Percentiles rank a stretch among this genome's conserved stretches.
Evolutionary conservation across 1,139 yeast species (phyloP).

Genomic region (Candida sojae): DNA sequence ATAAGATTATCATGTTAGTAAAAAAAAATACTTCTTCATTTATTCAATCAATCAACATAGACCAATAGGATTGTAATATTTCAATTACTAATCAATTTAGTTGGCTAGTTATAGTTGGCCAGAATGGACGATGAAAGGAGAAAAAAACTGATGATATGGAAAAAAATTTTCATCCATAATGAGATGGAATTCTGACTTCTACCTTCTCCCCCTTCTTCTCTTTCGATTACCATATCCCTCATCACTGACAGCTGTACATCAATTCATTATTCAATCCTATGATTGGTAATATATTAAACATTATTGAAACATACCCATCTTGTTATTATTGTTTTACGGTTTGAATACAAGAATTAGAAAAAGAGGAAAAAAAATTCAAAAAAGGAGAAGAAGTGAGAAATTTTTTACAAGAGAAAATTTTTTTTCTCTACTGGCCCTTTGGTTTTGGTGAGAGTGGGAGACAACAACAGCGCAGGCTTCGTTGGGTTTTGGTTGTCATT

Average conservation of each 20-base stretch:
- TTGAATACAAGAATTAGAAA: slow-evolving; percentile 15
- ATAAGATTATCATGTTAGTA: slow-evolving; percentile 15
- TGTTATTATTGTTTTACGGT: slow-evolving; percentile 19
- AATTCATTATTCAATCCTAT: background rate
- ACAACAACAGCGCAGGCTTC: too few species aligned
- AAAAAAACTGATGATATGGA: background rate
- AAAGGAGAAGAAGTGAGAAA: background rate
- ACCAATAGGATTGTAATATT: background rate
- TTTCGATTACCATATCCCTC: too few species aligned
- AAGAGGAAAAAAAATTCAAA: slow-evolving; percentile 2
- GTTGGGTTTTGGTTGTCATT: too few species aligned
- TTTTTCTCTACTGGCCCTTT: background rate
- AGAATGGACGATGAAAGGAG: background rate
- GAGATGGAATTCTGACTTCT: too few species aligned
- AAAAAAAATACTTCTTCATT: too few species aligned
- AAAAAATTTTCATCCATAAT: background rate
- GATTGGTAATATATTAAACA: background rate
- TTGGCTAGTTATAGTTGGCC: too few species aligned
- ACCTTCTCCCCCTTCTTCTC: too few species aligned
- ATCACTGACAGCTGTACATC: background rate
- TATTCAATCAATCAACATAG: too few species aligned
- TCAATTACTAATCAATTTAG: background rate
- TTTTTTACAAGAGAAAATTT: background rate
- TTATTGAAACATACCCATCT: slow-evolving; percentile 42
- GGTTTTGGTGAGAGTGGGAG: background rate